Conservation (phyloP, 2,329 filamentous ascomycete genomes). For the Nectriaceae sp. region DNA sequence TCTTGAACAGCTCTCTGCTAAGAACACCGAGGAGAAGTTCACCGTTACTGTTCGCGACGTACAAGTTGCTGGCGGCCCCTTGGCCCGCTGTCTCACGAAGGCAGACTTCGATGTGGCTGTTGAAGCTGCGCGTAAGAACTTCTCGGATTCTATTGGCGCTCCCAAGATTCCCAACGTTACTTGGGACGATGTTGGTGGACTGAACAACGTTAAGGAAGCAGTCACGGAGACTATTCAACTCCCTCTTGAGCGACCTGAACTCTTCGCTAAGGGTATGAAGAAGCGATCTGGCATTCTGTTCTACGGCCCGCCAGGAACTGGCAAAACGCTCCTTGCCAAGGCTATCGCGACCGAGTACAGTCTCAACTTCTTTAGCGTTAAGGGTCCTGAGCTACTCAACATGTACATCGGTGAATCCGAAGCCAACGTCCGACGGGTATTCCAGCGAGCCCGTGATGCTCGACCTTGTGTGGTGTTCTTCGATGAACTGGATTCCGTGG, state of each 20-base stretch:
- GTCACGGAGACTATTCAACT: constrained; percentile 95
- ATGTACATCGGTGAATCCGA: constrained; percentile 97
- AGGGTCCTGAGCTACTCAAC: constrained; percentile 87
- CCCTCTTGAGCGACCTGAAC: constrained; percentile 84
- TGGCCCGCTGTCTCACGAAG: constrained; percentile 76
- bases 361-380: constrained; percentile 92
- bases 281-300: constrained; percentile 93
- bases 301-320: constrained; percentile 87
- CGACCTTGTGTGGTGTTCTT: constrained; percentile 91
- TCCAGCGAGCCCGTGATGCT: constrained; percentile 83
- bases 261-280: constrained; percentile 98
- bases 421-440: constrained; percentile 86
- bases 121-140: constrained; percentile 94
- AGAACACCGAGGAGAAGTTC: constrained; percentile 38
- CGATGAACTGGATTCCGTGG: constrained; percentile 89
- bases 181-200: constrained; percentile 93
- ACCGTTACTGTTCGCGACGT: constrained; percentile 75
- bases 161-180: constrained; percentile 97
- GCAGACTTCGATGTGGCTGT: constrained; percentile 90
- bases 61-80: constrained; percentile 81
- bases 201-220: constrained; percentile 94
- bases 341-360: constrained; percentile 93
- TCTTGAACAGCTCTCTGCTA: constrained; percentile 69
- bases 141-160: constrained; percentile 94
- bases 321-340: constrained; percentile 90